A percentile compares a stretch with the other conserved stretches of the same genome.
These are phyloP conservation scores for Mycena pura DNA, from an alignment of 768 basidiomycete genomes.

Conservation along the genomic window DNA sequence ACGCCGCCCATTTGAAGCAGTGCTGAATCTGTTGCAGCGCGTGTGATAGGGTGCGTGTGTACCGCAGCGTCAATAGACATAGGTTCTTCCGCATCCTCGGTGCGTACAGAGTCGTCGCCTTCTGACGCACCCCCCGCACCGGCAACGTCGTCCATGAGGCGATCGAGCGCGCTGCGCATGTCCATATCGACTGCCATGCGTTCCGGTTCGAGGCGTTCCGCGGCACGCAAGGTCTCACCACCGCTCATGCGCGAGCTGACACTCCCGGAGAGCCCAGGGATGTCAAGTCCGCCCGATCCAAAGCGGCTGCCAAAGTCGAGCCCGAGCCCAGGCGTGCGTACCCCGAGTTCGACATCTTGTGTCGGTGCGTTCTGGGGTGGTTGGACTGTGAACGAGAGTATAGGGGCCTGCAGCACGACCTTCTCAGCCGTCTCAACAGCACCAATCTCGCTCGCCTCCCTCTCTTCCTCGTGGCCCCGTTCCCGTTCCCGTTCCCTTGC, in stretches of 20 bases:
- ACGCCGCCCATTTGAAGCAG: conserved; percentile 43
- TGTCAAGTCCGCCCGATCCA: conserved; percentile 45
- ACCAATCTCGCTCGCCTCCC: conserved; percentile 14
- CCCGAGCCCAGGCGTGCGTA: conserved; percentile 39
- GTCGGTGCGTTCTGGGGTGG: background rate
- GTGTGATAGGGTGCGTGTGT: conserved; percentile 47
- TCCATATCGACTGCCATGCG: conserved; percentile 65
- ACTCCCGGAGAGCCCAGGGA: conserved; percentile 26
- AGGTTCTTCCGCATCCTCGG: conserved; percentile 35
- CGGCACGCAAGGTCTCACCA: conserved; percentile 19
- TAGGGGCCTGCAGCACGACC: background rate
- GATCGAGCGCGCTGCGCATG: conserved; percentile 75
- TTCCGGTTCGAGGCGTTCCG: conserved; percentile 27
- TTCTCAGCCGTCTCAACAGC: conserved; percentile 21
- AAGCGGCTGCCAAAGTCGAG: conserved; percentile 59
- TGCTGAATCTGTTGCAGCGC: conserved; percentile 60
- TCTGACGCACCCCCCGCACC: conserved; percentile 47
- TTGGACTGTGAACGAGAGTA: background rate
- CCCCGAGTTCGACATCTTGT: conserved; percentile 37
- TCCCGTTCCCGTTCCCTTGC: background rate
- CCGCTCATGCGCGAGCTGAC: conserved; percentile 27
- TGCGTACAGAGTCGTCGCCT: conserved; percentile 43
- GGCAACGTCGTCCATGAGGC: conserved; percentile 75
- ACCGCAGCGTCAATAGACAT: too few species aligned
- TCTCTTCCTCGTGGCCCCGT: background rate